A percentile compares a stretch with the other conserved stretches of the same genome.
phyloP scores from a whole-genome alignment of 78 protist species.

The Cavenderia fasciculata region DNA sequence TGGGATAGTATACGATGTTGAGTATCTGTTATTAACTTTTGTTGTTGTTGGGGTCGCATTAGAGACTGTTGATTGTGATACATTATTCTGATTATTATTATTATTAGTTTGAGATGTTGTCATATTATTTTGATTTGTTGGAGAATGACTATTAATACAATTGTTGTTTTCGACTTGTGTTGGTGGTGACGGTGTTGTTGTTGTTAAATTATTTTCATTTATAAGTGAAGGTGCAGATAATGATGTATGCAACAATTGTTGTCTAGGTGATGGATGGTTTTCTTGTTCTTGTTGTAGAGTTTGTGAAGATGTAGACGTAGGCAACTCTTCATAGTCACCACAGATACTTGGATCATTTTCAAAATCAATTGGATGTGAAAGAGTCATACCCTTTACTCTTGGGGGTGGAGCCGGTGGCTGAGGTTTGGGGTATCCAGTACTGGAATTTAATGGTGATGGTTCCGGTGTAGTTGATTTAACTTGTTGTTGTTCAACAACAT shows the following conservation, averaged over 20 bases:
- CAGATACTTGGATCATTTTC: no score
- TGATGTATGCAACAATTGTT: no score
- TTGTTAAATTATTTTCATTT: background rate
- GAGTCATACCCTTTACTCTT: background rate
- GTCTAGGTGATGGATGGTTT: background rate
- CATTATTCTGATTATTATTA: background rate
- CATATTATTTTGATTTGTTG: background rate
- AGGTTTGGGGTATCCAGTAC: background rate
- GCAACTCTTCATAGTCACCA: no score
- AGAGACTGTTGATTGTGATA: background rate
- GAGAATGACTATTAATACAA: background rate
- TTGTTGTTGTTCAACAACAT: background rate
- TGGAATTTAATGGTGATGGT: background rate
- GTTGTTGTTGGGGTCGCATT: background rate
- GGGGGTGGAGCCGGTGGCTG: slow-evolving; percentile 1
- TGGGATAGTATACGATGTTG: slow-evolving; percentile 3
- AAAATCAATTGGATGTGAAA: background rate
- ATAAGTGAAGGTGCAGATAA: background rate
- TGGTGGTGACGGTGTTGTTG: background rate
- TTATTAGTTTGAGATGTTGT: background rate
- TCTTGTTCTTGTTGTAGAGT: background rate
- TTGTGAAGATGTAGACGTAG: slow-evolving; percentile 1
- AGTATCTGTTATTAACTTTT: background rate
- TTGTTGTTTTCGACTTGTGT: background rate
- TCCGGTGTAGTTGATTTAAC: background rate